These are phyloP conservation scores for Nasturtium officinale DNA, from an alignment of 345 rosid species.

Conservation along the genomic window DNA sequence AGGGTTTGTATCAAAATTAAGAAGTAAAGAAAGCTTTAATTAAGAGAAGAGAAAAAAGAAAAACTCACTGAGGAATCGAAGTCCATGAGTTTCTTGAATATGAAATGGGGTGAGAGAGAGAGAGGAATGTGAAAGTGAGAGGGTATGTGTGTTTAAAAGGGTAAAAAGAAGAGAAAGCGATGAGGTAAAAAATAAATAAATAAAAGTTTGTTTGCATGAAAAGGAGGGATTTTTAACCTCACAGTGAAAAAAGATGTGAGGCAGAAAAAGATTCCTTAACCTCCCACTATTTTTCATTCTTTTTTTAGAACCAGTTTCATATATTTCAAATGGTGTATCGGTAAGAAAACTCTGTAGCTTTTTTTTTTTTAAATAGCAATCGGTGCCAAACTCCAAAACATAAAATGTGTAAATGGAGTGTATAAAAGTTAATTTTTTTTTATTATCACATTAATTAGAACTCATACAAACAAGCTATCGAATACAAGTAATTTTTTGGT, in stretches of 20 bases:
- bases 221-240: conserved; percentile 49
- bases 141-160: conserved; percentile 33
- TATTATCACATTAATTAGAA: not conserved
- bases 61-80: conserved; percentile 36
- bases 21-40: not conserved
- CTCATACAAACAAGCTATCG: not conserved
- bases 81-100: conserved; percentile 43
- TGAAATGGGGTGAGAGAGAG: conserved; percentile 27
- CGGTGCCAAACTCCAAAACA: conserved; percentile 24
- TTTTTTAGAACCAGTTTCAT: conserved; percentile 33
- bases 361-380: not conserved
- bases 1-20: not conserved
- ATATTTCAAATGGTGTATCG: conserved; percentile 25
- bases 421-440: not conserved
- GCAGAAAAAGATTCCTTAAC: conserved; percentile 47
- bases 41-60: not conserved
- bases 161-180: conserved; percentile 18
- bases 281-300: conserved; percentile 27
- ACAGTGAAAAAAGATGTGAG: conserved; percentile 46
- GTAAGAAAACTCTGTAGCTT: not conserved
- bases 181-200: conserved; percentile 30
- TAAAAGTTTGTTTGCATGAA: conserved; percentile 36
- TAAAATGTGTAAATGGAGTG: conserved; percentile 5
- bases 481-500: not conserved
- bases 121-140: conserved; percentile 35